Evolutionary conservation across 2,329 filamentous ascomycete species (phyloP).

Genomic region (Phialocephala subalpina): DNA sequence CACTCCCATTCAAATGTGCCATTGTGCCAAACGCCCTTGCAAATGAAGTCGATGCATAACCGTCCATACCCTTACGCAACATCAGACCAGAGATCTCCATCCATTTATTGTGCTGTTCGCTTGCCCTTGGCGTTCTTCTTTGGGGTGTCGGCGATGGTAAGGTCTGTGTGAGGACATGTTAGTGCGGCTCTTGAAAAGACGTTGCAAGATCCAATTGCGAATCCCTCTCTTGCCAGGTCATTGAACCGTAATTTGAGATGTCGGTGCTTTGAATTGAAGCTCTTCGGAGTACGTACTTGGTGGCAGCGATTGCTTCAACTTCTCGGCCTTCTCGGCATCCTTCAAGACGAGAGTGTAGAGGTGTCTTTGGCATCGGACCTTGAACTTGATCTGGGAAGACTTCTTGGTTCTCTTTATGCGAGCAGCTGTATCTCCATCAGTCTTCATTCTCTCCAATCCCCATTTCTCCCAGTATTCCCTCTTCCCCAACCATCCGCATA

Average conservation of each 20-base stretch:
- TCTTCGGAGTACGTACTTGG: constrained; percentile 76
- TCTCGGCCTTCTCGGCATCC: constrained; percentile 99
- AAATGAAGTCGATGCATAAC: constrained; percentile 30
- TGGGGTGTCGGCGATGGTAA: constrained; percentile 65
- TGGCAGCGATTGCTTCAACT: constrained; percentile 98
- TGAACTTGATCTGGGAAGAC: constrained; percentile 98
- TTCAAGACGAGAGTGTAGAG: constrained; percentile 99
- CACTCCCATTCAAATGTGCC: constrained; percentile 26
- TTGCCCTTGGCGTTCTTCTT: constrained; percentile 63
- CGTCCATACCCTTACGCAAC: constrained; percentile 10
- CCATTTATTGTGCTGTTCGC: constrained; percentile 41
- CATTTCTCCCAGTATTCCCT: background rate
- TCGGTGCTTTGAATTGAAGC: background rate
- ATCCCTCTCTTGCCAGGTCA: constrained; percentile 10
- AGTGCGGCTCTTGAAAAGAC: constrained; percentile 9
- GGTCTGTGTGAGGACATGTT: constrained; percentile 49
- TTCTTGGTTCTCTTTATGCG: constrained; percentile 97
- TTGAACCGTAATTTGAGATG: background rate
- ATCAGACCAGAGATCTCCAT: constrained; percentile 10
- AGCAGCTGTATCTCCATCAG: constrained; percentile 65
- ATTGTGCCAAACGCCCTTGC: constrained; percentile 30
- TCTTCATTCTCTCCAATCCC: constrained; percentile 12
- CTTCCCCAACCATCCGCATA: too few species aligned
- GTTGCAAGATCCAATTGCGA: constrained; percentile 19
- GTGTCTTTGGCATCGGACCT: constrained; percentile 97